These are phyloP conservation scores for Fraxinus angustifolia DNA, from an alignment of 305 asterid genomes.

Conservation along the genomic window DNA sequence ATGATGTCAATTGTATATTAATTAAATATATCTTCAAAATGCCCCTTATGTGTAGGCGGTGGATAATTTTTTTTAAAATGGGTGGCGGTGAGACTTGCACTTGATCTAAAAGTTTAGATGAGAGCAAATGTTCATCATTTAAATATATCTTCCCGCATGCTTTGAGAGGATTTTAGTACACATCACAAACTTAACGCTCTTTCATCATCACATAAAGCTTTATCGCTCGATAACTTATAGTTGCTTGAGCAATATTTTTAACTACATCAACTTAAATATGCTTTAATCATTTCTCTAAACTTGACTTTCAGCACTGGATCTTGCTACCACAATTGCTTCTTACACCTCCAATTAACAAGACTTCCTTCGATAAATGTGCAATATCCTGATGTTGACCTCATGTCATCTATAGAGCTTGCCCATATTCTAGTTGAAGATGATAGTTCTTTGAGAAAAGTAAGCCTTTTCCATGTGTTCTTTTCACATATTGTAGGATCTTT, in stretches of 20 bases:
- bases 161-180: background rate
- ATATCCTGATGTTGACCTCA: background rate
- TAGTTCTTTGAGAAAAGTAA: background rate
- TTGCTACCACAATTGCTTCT: background rate
- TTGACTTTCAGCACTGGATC: background rate
- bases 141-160: background rate
- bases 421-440: background rate
- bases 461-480: background rate
- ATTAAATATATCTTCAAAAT: background rate
- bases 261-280: background rate
- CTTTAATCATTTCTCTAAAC: background rate
- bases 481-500: background rate
- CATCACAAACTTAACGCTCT: background rate
- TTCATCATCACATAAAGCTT: background rate
- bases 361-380: background rate
- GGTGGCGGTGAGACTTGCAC: background rate
- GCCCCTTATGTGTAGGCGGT: background rate
- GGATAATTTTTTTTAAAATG: background rate
- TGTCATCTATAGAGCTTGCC: background rate
- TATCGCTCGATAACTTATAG: background rate
- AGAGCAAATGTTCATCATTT: background rate
- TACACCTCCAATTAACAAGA: background rate
- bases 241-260: background rate
- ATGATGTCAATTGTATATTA: background rate
- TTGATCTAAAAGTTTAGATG: background rate